phyloP scores from a whole-genome alignment of 108 stramenopile genomes.

The Mediolabrus comicus region DNA sequence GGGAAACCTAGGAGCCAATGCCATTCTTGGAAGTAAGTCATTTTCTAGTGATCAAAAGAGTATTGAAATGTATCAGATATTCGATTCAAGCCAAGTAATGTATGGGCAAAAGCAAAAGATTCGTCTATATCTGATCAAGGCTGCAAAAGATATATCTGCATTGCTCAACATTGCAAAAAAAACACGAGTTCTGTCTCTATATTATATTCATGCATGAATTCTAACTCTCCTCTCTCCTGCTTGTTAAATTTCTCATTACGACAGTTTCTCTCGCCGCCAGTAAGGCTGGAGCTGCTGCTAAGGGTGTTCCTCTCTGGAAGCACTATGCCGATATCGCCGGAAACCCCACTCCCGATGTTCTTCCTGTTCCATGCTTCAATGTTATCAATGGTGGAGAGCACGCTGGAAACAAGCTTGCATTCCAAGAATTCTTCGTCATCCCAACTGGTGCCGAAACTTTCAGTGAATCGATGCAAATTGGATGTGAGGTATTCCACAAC shows the following conservation, averaged over 20 bases:
- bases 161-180: too few relatives aligned
- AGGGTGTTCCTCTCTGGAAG: slow-evolving; percentile 97
- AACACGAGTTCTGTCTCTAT: too few relatives aligned
- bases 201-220: too few relatives aligned
- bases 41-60: background rate
- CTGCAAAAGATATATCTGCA: too few relatives aligned
- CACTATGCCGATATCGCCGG: slow-evolving; percentile 99
- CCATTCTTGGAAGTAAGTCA: slow-evolving; percentile 96
- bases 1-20: slow-evolving; percentile 97
- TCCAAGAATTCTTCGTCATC: slow-evolving; percentile 99
- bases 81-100: background rate
- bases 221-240: background rate
- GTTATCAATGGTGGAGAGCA: slow-evolving; percentile 99
- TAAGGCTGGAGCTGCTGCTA: slow-evolving; percentile 97
- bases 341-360: slow-evolving; percentile 87
- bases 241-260: background rate
- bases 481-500: slow-evolving; percentile 98
- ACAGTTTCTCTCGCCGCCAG: slow-evolving; percentile 94
- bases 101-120: background rate
- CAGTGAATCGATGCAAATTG: slow-evolving; percentile 96
- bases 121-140: too few relatives aligned
- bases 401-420: slow-evolving; percentile 98
- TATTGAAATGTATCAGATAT: background rate
- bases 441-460: slow-evolving; percentile 96
- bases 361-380: slow-evolving; percentile 99